Base-by-base conservation (phyloP, 2,329 filamentous ascomycete genomes). In the Fonsecaea nubica region DNA sequence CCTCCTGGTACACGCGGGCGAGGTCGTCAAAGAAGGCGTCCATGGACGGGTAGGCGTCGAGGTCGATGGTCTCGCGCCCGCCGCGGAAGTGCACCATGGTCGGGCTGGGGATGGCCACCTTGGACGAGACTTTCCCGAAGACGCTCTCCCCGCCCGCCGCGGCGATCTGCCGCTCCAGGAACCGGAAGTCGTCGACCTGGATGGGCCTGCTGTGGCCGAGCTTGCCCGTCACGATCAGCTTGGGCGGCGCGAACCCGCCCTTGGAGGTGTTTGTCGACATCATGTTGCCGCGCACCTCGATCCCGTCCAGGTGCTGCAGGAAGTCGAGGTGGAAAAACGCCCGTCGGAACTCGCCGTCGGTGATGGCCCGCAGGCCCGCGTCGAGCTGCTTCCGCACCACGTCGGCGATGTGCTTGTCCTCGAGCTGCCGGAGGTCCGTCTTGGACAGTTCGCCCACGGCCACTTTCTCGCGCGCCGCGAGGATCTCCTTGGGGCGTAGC, bases 41-140 rank as follows among this genome's bases (percentile, higher is more conserved):
- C 9, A 87, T 79, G 18, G 81, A 80, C 5, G 85, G 85, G 75
- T 87, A 87, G 8, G 83, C 83, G 52, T 77, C 76, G 72, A 80
- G 78, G 73, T 83, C 80, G 74, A 86, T 86, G 71, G 79, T 80
- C 25, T 85, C 83, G 36, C 84, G 79, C 10, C 81, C 83, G 67
- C 84, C 84, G 64, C 85, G 82, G 80, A 87, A 87, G 74, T 87
- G 85, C 58, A 86, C 81, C 85, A 86, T 86, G n/a, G 85, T 87
- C 12, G 85, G 85, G 48, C 78, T 81, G 3, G 85, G 85, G 66
- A 87, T 86, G 78, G 83, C 85, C 36, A 87, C 84, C 75, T 87
- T 87, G 48, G 69, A 54, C 9, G 61, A 71, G 8, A 68, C 69
- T 32, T 74, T 72, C 0, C 38, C 62, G 9, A 45, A 42, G 8